These are phyloP conservation scores for Pelargonium citronellum DNA, from an alignment of 441 rosid genomes.

Conservation along the genomic window DNA sequence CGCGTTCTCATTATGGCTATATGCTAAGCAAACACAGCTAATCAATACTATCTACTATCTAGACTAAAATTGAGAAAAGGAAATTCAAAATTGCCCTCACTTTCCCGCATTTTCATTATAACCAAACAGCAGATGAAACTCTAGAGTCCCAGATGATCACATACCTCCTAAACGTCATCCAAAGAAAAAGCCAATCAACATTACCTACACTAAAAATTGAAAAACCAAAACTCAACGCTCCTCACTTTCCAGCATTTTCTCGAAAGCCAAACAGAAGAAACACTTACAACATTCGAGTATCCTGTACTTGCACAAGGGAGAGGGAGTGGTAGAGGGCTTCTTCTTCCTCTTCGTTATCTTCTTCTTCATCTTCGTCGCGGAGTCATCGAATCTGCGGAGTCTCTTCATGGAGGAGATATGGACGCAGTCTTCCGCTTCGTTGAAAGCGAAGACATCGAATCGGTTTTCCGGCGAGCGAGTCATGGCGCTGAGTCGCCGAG, in stretches of 20 bases:
- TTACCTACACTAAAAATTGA: too few relatives aligned
- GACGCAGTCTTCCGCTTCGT: not conserved
- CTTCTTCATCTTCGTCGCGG: not conserved
- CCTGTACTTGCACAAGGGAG: not conserved
- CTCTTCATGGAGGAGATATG: not conserved
- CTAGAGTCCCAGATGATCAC: not conserved
- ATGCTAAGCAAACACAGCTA: not conserved
- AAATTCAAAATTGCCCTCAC: not conserved
- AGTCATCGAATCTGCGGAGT: not conserved
- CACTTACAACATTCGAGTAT: not conserved
- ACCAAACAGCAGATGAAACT: not conserved
- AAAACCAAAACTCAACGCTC: too few relatives aligned
- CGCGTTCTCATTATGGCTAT: not conserved
- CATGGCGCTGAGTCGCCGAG: not conserved
- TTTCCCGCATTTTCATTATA: not conserved
- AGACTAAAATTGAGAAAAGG: not conserved
- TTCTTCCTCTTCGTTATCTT: not conserved
- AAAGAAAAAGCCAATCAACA: too few relatives aligned
- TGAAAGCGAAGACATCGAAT: constrained; percentile 8
- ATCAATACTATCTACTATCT: not conserved
- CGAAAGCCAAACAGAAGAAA: too few relatives aligned
- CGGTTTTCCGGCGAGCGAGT: not conserved
- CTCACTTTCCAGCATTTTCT: too few relatives aligned
- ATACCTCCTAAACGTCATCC: too few relatives aligned
- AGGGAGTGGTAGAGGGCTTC: not conserved